Conservation (phyloP, 352 stramenopile species). For the Globisporangium sylvaticum region DNA sequence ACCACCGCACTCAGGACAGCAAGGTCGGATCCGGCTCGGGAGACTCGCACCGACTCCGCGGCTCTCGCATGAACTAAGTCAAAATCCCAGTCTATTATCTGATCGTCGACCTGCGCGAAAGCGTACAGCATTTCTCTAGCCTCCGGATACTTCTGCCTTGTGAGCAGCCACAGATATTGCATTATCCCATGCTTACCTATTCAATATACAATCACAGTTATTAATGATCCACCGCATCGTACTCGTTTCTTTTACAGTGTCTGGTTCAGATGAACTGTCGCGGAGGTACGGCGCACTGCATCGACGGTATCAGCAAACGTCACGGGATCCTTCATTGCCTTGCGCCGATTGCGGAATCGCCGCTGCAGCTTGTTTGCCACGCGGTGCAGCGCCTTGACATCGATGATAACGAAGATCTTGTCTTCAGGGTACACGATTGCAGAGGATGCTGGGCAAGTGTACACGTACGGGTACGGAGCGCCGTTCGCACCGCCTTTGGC, state of each 20-base stretch:
- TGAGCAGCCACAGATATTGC: not conserved
- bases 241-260: not conserved
- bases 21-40: not conserved
- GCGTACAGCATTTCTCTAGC: not conserved
- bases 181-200: not conserved
- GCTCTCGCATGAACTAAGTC: not conserved
- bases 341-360: constrained; percentile 43
- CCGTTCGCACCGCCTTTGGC: constrained; percentile 39
- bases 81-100: not conserved
- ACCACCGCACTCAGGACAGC: not conserved
- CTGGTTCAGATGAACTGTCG: not conserved
- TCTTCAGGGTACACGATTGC: constrained; percentile 63
- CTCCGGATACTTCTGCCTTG: not conserved
- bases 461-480: constrained; percentile 75
- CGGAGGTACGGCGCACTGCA: not conserved
- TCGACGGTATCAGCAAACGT: constrained; percentile 13
- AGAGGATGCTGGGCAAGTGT: constrained; percentile 63
- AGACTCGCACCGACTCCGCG: constrained; percentile 1
- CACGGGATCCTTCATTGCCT: not conserved
- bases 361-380: constrained; percentile 77
- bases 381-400: constrained; percentile 64
- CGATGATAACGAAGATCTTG: constrained; percentile 82
- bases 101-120: not conserved
- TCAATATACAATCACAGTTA: not conserved
- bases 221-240: not conserved